A percentile compares a stretch with the other conserved stretches of the same genome.
Evolutionary conservation across 208 protist genomes (phyloP).

Genomic region (Wallacemonas rigidus): DNA sequence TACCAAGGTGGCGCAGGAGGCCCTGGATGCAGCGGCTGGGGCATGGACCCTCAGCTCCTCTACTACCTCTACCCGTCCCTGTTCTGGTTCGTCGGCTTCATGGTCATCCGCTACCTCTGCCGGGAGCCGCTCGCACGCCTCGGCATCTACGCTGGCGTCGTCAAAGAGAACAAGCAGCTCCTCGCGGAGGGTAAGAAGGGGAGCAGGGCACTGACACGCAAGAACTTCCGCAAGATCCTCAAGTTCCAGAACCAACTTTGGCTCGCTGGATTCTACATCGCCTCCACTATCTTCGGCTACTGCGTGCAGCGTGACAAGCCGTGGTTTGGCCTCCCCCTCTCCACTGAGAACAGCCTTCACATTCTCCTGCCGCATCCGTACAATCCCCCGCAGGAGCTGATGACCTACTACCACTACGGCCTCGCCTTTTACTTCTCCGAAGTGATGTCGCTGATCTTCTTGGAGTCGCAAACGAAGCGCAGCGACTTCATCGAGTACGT

Average conservation of each 20-base stretch:
- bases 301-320: conserved; percentile 51
- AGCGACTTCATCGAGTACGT: conserved; percentile 73
- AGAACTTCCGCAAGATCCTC: conserved; percentile 38
- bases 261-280: conserved; percentile 63
- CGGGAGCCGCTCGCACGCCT: conserved; percentile 45
- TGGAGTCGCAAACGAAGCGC: conserved; percentile 57
- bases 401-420: conserved; percentile 70
- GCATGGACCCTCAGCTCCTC: conserved; percentile 44
- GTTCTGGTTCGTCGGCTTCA: conserved; percentile 52
- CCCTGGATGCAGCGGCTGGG: conserved; percentile 35
- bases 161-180: conserved; percentile 36
- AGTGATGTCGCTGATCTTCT: conserved; percentile 48
- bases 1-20: conserved; percentile 24
- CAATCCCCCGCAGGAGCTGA: conserved; percentile 35
- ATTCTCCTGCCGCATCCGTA: conserved; percentile 60
- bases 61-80: conserved; percentile 30
- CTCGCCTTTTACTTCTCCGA: conserved; percentile 75
- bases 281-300: conserved; percentile 57
- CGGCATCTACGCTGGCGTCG: conserved; percentile 61
- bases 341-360: conserved; percentile 29
- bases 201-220: conserved; percentile 30
- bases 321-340: conserved; percentile 60
- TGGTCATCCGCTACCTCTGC: conserved; percentile 49
- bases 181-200: conserved; percentile 27
- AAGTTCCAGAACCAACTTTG: conserved; percentile 85